A percentile compares a stretch with the other conserved stretches of the same genome.
These are phyloP conservation scores for Powellomyces hirtus DNA, from an alignment of 192 early-diverging fungal species.

Conservation along the genomic window DNA sequence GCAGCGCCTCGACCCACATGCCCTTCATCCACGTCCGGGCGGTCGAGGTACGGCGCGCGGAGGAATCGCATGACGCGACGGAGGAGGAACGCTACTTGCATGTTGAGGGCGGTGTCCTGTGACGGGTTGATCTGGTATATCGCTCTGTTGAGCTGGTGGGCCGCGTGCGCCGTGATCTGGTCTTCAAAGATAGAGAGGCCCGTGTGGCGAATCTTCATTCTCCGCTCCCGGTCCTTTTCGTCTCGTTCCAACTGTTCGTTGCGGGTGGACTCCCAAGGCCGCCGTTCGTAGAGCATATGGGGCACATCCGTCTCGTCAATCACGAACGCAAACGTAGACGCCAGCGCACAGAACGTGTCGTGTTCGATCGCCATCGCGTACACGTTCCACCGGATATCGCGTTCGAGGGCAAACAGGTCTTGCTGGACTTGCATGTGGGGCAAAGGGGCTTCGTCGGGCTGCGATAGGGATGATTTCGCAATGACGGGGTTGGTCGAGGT, in stretches of 20 bases:
- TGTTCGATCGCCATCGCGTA: slow-evolving; percentile 1
- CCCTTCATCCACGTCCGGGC: slow-evolving; percentile 3
- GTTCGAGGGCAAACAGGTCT: background rate
- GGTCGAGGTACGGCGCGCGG: background rate
- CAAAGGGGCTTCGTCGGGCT: background rate
- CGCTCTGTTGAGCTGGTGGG: background rate
- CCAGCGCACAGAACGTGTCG: slow-evolving; percentile 7
- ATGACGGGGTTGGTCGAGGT: background rate
- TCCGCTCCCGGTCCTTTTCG: background rate
- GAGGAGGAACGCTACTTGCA: slow-evolving; percentile 10
- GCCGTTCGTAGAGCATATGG: slow-evolving; percentile 16
- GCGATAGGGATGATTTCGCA: background rate
- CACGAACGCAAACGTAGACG: slow-evolving; percentile 3
- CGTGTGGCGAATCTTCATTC: background rate
- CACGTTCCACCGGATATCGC: slow-evolving; percentile 12
- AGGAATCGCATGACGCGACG: slow-evolving; percentile 3
- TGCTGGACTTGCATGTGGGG: background rate
- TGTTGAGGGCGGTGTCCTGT: background rate
- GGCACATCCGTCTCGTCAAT: slow-evolving; percentile 9
- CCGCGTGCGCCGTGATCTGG: background rate
- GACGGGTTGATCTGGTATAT: background rate
- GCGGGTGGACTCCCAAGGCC: slow-evolving; percentile 11
- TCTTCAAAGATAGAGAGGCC: background rate
- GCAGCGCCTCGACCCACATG: slow-evolving; percentile 1
- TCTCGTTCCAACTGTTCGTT: background rate